A percentile compares a stretch with the other conserved stretches of the same genome.
Evolutionary conservation across 768 basidiomycete genomes (phyloP).

Genomic region (Lactifluus hygrophoroides): DNA sequence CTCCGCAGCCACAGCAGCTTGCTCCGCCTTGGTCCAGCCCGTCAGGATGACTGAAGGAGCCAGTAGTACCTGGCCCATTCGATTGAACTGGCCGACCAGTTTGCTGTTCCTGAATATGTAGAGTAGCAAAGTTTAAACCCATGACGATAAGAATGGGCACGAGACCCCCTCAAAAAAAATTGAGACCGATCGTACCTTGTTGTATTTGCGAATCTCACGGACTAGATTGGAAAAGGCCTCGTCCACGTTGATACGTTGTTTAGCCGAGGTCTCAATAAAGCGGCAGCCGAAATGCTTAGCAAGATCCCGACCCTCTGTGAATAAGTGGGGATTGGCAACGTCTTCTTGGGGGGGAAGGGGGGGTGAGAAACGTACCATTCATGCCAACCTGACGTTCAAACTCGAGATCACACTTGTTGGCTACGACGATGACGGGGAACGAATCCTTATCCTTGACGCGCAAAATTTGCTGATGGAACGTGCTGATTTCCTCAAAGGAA

Average conservation of each 20-base stretch:
- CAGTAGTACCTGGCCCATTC: conserved; percentile 36
- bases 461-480: conserved; percentile 93
- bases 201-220: conserved; percentile 87
- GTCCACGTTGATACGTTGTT: conserved; percentile 94
- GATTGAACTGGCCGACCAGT: conserved; percentile 59
- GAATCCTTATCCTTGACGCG: conserved; percentile 94
- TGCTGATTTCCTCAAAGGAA: conserved; percentile 95
- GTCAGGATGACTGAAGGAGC: conserved; percentile 38
- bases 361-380: conserved; percentile 70
- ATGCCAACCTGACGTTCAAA: conserved; percentile 94
- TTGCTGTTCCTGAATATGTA: conserved; percentile 54
- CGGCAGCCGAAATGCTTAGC: conserved; percentile 92
- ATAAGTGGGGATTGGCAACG: background rate
- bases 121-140: background rate
- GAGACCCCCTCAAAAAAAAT: background rate
- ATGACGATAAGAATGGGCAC: background rate
- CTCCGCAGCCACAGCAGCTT: conserved; percentile 69
- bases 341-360: no score
- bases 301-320: conserved; percentile 89
- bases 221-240: conserved; percentile 92
- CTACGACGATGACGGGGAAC: conserved; percentile 93
- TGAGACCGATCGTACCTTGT: conserved; percentile 51
- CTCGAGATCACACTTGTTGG: conserved; percentile 96
- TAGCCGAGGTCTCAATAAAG: conserved; percentile 94
- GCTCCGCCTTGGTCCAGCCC: conserved; percentile 45